Evolutionary conservation across 257 asterid genomes (phyloP).

Genomic region (Orobanche coerulescens): DNA sequence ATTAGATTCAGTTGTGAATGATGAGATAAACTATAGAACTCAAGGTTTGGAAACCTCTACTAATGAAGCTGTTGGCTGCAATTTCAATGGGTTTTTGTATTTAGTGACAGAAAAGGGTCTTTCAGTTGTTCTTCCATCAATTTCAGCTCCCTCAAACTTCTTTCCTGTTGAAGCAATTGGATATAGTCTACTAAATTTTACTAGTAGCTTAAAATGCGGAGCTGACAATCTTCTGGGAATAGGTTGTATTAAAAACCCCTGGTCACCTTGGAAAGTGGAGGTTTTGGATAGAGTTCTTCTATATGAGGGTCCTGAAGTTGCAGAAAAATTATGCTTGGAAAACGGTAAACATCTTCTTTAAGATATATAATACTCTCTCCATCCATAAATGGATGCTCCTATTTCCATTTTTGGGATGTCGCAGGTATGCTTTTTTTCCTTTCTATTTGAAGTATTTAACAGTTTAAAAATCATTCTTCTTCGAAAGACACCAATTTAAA

Average conservation of each 20-base stretch:
- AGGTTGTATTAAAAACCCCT: constrained; percentile 33
- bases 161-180: constrained; percentile 77
- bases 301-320: constrained; percentile 76
- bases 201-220: constrained; percentile 25
- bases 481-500: neutral
- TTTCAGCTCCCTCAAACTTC: constrained; percentile 56
- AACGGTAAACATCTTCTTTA: constrained; percentile 51
- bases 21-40: constrained; percentile 34
- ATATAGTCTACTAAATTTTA: constrained; percentile 38
- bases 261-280: constrained; percentile 86
- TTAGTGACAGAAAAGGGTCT: constrained; percentile 70
- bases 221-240: constrained; percentile 38
- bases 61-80: constrained; percentile 74
- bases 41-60: constrained; percentile 50
- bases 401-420: constrained; percentile 9
- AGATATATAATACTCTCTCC: constrained; percentile 7
- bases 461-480: constrained; percentile 13
- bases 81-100: constrained; percentile 62
- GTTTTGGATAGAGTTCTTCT: constrained; percentile 77
- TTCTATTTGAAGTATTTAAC: too few species aligned
- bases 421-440: constrained; percentile 5
- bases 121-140: constrained; percentile 80
- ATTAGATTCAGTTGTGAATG: constrained; percentile 40
- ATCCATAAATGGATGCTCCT: neutral
- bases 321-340: constrained; percentile 71